phyloP scores from a whole-genome alignment of 352 stramenopile genomes.

The Phytopythium sindhum region DNA sequence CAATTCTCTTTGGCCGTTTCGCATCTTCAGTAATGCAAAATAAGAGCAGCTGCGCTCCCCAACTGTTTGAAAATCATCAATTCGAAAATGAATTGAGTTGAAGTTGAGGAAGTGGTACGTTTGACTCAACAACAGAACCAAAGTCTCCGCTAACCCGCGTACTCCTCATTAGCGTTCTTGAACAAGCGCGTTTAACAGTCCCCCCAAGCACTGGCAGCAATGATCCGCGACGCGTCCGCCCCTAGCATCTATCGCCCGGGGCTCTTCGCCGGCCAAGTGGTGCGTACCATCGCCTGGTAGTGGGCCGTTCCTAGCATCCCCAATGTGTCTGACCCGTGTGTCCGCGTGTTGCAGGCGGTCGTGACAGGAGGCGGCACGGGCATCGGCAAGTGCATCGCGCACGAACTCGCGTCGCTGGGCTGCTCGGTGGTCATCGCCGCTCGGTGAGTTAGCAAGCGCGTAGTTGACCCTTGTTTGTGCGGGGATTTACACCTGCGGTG shows the following conservation, averaged over 20 bases:
- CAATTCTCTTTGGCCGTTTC: not conserved
- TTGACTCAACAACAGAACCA: not conserved
- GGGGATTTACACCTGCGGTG: too few species aligned
- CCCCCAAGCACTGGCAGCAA: not conserved
- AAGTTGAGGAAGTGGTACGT: constrained; percentile 5
- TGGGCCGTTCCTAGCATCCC: not conserved
- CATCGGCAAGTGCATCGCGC: constrained; percentile 72
- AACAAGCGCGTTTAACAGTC: not conserved
- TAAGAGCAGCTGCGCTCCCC: not conserved
- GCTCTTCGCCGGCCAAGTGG: constrained; percentile 62
- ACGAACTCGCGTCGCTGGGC: constrained; percentile 66
- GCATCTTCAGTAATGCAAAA: not conserved
- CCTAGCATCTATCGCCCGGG: constrained; percentile 49
- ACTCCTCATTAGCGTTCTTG: not conserved
- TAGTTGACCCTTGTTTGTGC: too few species aligned
- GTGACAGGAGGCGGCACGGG: constrained; percentile 79
- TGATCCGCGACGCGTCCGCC: constrained; percentile 31
- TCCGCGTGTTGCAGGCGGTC: constrained; percentile 27
- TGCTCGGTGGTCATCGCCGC: constrained; percentile 68
- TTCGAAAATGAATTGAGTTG: constrained; percentile 18
- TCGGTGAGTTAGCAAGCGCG: constrained; percentile 28
- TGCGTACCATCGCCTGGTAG: constrained; percentile 12
- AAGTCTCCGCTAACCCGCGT: not conserved
- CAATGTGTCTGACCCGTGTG: constrained; percentile 4
- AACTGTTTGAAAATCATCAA: not conserved